Evolutionary conservation across 805 yeast species (phyloP).

Genomic region (Candida stauntonica): DNA sequence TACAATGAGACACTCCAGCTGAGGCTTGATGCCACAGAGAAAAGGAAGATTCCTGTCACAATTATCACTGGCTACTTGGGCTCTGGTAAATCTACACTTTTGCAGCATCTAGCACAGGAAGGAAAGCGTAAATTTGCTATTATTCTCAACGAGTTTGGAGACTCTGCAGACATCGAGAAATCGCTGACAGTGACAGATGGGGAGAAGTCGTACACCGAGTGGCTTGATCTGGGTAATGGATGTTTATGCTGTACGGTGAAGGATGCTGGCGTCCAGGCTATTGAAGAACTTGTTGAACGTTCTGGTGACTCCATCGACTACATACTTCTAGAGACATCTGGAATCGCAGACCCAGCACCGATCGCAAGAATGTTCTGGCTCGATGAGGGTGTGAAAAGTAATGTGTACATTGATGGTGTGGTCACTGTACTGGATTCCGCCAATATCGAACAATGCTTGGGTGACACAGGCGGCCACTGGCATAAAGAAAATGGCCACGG

Average conservation of each 20-base stretch:
- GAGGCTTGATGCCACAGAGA: constrained; percentile 8
- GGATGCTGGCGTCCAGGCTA: constrained; percentile 92
- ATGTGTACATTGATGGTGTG: constrained; percentile 87
- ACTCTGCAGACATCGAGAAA: constrained; percentile 84
- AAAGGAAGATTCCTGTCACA: constrained; percentile 74
- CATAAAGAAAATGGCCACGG: constrained; percentile 44
- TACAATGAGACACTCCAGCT: constrained; percentile 18
- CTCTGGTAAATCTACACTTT: constrained; percentile 85
- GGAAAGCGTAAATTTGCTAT: constrained; percentile 81
- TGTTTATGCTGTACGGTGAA: constrained; percentile 95
- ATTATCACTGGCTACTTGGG: constrained; percentile 94
- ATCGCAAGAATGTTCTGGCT: constrained; percentile 97
- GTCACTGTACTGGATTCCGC: constrained; percentile 80
- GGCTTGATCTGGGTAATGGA: constrained; percentile 96
- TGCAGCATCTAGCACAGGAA: constrained; percentile 66
- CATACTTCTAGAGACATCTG: constrained; percentile 91
- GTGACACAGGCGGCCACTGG: constrained; percentile 72
- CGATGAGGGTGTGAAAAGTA: constrained; percentile 81
- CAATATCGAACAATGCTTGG: constrained; percentile 60
- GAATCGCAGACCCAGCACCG: constrained; percentile 97
- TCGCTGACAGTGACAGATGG: constrained; percentile 64
- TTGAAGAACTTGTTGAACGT: constrained; percentile 76
- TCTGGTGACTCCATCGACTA: constrained; percentile 77
- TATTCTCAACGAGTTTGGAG: constrained; percentile 89
- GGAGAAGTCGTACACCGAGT: constrained; percentile 67